Conservation (phyloP, 2,329 filamentous ascomycete species). For the Pezicula neosporulosa region DNA sequence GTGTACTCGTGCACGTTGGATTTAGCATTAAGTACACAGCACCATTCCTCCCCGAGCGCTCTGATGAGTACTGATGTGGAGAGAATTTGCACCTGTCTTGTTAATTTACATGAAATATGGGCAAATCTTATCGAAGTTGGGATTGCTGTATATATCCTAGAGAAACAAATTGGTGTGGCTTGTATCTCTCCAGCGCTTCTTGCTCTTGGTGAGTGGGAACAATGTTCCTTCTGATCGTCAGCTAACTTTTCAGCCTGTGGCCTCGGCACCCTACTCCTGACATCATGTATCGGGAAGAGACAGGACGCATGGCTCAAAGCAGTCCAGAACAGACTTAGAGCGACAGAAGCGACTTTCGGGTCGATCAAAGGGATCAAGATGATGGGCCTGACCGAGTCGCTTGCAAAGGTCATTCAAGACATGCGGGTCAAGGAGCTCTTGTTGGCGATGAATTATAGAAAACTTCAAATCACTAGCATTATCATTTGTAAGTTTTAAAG, state of each 20-base stretch:
- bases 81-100: constrained; percentile 22
- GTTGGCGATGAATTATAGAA: constrained; percentile 10
- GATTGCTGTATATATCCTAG: constrained; percentile 23
- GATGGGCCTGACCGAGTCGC: constrained; percentile 28
- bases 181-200: constrained; percentile 7
- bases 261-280: not conserved
- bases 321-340: constrained; percentile 14
- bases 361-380: constrained; percentile 28
- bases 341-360: constrained; percentile 18
- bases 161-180: constrained; percentile 18
- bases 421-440: constrained; percentile 25
- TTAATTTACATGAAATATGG: constrained; percentile 24
- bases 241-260: not conserved
- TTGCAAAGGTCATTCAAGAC: constrained; percentile 28
- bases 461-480: not conserved
- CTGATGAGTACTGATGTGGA: constrained; percentile 24
- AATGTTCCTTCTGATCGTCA: not conserved
- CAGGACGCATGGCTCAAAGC: constrained; percentile 3
- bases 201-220: constrained; percentile 7
- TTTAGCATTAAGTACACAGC: constrained; percentile 14
- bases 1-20: constrained; percentile 25
- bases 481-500: not conserved
- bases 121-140: constrained; percentile 19
- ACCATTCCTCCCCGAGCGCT: constrained; percentile 23
- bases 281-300: not conserved